A percentile compares a stretch with the other conserved stretches of the same genome.
Evolutionary conservation across 2,329 filamentous ascomycete species (phyloP).

Genomic region (Periconia macrospinosa): DNA sequence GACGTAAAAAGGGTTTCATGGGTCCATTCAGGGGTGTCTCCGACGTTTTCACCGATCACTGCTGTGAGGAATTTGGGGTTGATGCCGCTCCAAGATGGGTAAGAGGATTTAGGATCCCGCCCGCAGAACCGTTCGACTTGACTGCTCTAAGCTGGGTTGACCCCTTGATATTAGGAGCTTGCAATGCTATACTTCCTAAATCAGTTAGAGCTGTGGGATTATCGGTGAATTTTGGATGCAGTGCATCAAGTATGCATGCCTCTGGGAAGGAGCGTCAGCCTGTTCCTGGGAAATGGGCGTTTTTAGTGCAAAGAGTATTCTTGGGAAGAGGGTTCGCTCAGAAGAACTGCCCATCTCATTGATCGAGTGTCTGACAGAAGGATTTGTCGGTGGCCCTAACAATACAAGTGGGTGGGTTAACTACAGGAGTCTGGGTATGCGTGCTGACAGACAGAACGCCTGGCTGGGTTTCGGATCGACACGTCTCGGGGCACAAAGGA

Average conservation of each 20-base stretch:
- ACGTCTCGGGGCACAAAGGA: constrained; percentile 12
- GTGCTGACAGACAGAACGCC: constrained; percentile 3
- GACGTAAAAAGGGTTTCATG: background rate
- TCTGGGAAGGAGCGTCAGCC: constrained; percentile 10
- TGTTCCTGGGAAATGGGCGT: constrained; percentile 8
- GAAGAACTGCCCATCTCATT: constrained; percentile 14
- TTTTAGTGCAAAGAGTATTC: background rate
- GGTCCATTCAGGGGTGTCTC: background rate
- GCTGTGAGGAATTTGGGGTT: background rate
- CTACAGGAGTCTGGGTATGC: constrained; percentile 9
- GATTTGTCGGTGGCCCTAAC: constrained; percentile 5
- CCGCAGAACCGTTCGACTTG: constrained; percentile 15
- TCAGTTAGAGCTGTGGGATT: background rate
- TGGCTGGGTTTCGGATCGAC: constrained; percentile 9
- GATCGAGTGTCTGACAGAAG: constrained; percentile 18
- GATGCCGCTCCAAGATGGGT: constrained; percentile 3
- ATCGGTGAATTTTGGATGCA: constrained; percentile 5
- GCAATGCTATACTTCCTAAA: constrained; percentile 10
- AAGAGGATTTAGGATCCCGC: constrained; percentile 16
- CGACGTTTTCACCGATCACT: background rate
- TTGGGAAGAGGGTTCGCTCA: constrained; percentile 2
- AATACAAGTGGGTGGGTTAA: constrained; percentile 1
- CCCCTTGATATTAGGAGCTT: constrained; percentile 13
- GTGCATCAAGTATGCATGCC: constrained; percentile 4
- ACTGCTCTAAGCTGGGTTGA: constrained; percentile 3